Percentiles rank a stretch among this genome's conserved stretches.
phyloP scores from a whole-genome alignment of 495 filamentous ascomycete species.

The Emericellopsis terricola region DNA sequence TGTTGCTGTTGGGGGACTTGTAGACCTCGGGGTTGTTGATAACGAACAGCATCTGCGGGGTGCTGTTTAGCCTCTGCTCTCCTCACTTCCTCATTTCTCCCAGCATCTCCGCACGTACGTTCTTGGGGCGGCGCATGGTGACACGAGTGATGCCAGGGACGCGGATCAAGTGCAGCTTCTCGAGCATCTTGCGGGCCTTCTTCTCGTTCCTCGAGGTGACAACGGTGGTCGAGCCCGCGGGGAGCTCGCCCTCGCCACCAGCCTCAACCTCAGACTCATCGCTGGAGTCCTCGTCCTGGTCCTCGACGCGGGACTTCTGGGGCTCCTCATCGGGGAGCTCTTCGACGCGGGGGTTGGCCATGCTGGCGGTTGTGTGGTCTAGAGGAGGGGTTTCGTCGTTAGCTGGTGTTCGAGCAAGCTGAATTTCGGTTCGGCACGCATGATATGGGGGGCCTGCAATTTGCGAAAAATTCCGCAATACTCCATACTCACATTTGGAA shows the following conservation, averaged over 20 bases:
- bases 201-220: constrained; percentile 99
- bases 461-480: background rate
- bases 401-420: constrained; percentile 5
- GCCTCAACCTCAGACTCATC: constrained; percentile 56
- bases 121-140: constrained; percentile 93
- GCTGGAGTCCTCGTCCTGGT: constrained; percentile 57
- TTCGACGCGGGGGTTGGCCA: constrained; percentile 96
- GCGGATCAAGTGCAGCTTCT: constrained; percentile 92
- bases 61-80: constrained; percentile 9
- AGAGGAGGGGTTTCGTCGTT: constrained; percentile 4
- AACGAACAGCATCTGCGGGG: constrained; percentile 80
- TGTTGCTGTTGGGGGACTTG: constrained; percentile 95
- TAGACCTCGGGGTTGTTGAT: constrained; percentile 99
- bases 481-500: constrained; percentile 1
- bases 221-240: constrained; percentile 69
- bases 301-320: constrained; percentile 63
- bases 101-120: constrained; percentile 41
- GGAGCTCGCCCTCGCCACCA: constrained; percentile 54
- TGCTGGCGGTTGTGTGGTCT: constrained; percentile 20
- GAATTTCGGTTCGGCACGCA: background rate
- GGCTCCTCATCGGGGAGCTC: constrained; percentile 85
- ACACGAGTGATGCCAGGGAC: constrained; percentile 95
- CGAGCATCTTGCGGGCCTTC: constrained; percentile 97
- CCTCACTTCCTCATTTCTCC: background rate
- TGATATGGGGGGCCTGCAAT: too few species aligned